These are phyloP conservation scores for Lentinula sp. DNA, from an alignment of 768 basidiomycete genomes.

Conservation along the genomic window DNA sequence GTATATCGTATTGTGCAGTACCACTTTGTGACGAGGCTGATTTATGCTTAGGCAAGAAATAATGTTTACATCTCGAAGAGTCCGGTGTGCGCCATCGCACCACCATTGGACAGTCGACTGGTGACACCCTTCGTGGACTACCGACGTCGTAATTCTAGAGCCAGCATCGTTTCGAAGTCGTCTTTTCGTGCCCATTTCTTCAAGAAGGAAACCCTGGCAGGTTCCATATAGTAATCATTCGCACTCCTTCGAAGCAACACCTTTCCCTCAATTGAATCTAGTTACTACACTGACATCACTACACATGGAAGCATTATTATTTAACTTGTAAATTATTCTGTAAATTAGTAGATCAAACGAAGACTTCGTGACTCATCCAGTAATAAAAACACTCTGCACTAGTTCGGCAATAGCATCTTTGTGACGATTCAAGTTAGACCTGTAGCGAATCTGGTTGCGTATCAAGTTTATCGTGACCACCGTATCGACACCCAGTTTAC, in stretches of 20 bases:
- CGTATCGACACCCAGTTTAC: constrained; percentile 2
- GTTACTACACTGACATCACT: too few species aligned
- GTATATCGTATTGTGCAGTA: background rate
- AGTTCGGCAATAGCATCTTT: constrained; percentile 2
- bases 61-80: background rate
- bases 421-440: constrained; percentile 6
- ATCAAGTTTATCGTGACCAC: constrained; percentile 1
- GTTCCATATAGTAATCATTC: too few species aligned
- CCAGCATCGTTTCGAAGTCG: background rate
- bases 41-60: background rate
- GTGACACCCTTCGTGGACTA: background rate
- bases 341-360: background rate
- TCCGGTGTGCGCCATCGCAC: background rate
- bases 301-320: background rate
- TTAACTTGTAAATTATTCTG: background rate
- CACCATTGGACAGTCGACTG: background rate
- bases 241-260: too few species aligned
- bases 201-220: background rate
- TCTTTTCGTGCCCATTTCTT: background rate
- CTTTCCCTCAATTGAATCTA: too few species aligned
- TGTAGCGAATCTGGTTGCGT: constrained; percentile 5
- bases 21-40: background rate
- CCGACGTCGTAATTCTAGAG: background rate
- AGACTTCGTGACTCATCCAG: background rate
- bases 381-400: background rate